Conservation (phyloP, 768 basidiomycete genomes). For the Agrocybe praecox region DNA sequence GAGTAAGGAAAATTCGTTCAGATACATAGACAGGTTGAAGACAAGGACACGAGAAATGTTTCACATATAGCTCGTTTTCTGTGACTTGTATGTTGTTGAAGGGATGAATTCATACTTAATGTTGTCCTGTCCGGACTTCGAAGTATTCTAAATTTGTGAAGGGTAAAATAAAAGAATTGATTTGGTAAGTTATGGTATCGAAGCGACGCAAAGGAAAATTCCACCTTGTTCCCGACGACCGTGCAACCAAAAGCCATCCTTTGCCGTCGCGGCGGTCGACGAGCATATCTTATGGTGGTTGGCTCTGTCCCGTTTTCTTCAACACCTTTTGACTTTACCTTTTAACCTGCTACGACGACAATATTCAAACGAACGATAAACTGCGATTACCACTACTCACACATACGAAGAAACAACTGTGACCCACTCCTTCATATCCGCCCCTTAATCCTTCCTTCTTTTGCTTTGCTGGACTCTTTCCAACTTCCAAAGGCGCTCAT, state of each 20-base stretch:
- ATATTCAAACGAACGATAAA: not conserved
- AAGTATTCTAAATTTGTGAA: no score
- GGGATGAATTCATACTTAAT: no score
- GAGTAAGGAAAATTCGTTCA: no score
- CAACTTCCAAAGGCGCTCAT: not conserved
- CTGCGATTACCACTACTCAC: not conserved
- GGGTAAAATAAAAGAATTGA: no score
- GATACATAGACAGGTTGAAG: no score
- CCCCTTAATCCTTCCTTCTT: not conserved
- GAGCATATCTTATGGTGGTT: conserved; percentile 25
- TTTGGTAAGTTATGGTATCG: no score
- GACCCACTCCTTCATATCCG: not conserved
- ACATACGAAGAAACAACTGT: not conserved
- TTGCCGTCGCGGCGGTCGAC: conserved; percentile 34
- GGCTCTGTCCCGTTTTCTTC: conserved; percentile 16
- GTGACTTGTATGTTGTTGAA: no score
- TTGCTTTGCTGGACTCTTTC: no score
- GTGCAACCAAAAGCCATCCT: conserved; percentile 15
- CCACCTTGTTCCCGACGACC: not conserved
- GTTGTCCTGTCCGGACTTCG: no score
- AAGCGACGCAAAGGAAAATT: no score
- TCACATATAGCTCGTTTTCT: no score
- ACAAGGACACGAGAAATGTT: no score
- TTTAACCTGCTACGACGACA: not conserved
- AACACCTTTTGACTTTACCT: conserved; percentile 1